Percentiles rank a stretch among this genome's conserved stretches.
phyloP scores from a whole-genome alignment of 805 yeast species.

The Helenozyma baotianmanensis region DNA sequence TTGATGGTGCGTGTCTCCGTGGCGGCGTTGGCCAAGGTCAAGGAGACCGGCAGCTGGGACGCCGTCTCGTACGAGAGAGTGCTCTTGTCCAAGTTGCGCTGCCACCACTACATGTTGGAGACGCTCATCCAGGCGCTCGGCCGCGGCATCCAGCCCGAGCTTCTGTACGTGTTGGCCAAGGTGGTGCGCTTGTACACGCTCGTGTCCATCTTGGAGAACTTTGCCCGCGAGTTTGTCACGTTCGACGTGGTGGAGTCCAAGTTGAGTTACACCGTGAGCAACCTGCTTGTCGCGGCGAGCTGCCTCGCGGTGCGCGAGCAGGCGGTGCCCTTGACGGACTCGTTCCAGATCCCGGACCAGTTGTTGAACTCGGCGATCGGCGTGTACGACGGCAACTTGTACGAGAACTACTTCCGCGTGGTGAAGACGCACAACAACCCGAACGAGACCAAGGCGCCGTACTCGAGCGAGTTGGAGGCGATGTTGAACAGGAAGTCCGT shows the following conservation, averaged over 20 bases:
- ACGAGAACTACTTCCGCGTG: slow-evolving; percentile 16
- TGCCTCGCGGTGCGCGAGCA: slow-evolving; percentile 14
- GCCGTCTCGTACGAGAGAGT: slow-evolving; percentile 34
- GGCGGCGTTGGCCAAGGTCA: slow-evolving; percentile 25
- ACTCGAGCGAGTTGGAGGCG: slow-evolving; percentile 15
- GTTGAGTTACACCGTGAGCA: slow-evolving; percentile 24
- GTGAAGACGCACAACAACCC: slow-evolving; percentile 16
- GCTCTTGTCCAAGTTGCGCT: slow-evolving; percentile 37
- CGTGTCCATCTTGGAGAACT: slow-evolving; percentile 22
- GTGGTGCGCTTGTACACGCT: slow-evolving; percentile 32
- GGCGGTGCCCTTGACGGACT: slow-evolving; percentile 16
- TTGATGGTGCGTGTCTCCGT: slow-evolving; percentile 32
- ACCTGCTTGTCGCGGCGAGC: slow-evolving; percentile 13
- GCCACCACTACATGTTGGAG: slow-evolving; percentile 38
- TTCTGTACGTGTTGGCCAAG: slow-evolving; percentile 21
- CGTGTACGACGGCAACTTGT: slow-evolving; percentile 16
- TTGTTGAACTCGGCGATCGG: slow-evolving; percentile 18
- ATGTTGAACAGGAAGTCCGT: slow-evolving; percentile 14
- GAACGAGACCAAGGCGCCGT: slow-evolving; percentile 17
- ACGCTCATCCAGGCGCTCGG: slow-evolving; percentile 22
- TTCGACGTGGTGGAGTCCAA: slow-evolving; percentile 29
- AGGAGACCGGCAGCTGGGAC: slow-evolving; percentile 30
- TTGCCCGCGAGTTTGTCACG: slow-evolving; percentile 35
- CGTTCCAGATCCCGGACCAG: slow-evolving; percentile 18
- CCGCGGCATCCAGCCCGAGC: slow-evolving; percentile 22